Percentiles rank a stretch among this genome's conserved stretches.
These are phyloP conservation scores for Rhodotorula taiwanensis DNA, from an alignment of 768 basidiomycete species.

Conservation along the genomic window DNA sequence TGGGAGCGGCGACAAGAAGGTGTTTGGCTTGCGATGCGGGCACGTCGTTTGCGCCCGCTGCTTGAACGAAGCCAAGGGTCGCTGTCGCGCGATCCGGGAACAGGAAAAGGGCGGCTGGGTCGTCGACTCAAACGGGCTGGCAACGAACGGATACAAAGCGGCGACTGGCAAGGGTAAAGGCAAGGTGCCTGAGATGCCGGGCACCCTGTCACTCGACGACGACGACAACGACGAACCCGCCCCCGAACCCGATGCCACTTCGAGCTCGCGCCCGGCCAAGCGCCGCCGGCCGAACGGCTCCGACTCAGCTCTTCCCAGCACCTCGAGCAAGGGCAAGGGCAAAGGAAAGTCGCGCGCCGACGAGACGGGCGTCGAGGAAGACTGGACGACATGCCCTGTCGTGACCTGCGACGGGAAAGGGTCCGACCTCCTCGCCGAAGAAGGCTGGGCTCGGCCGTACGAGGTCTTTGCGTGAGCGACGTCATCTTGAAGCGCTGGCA, in stretches of 20 bases:
- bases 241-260: background rate
- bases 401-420: conserved; percentile 7
- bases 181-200: background rate
- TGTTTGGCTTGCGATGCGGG: conserved; percentile 18
- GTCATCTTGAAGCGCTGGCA: too few relatives aligned
- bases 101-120: conserved; percentile 6
- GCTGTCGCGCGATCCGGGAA: conserved; percentile 3
- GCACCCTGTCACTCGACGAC: background rate
- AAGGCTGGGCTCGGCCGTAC: conserved; percentile 13
- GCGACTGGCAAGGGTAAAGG: background rate
- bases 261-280: too few relatives aligned
- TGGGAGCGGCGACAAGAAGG: conserved; percentile 2
- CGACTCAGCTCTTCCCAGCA: background rate
- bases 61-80: conserved; percentile 7
- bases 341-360: conserved; percentile 11
- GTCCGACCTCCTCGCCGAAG: conserved; percentile 11
- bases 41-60: conserved; percentile 33
- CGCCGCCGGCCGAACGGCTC: background rate
- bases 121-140: background rate
- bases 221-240: conserved; percentile 23
- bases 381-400: conserved; percentile 31
- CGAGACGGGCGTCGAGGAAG: conserved; percentile 26
- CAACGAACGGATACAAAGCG: background rate
- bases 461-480: conserved; percentile 12
- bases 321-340: conserved; percentile 6